Conservation (phyloP, 805 yeast species). For the Starmerella riodocensis region DNA sequence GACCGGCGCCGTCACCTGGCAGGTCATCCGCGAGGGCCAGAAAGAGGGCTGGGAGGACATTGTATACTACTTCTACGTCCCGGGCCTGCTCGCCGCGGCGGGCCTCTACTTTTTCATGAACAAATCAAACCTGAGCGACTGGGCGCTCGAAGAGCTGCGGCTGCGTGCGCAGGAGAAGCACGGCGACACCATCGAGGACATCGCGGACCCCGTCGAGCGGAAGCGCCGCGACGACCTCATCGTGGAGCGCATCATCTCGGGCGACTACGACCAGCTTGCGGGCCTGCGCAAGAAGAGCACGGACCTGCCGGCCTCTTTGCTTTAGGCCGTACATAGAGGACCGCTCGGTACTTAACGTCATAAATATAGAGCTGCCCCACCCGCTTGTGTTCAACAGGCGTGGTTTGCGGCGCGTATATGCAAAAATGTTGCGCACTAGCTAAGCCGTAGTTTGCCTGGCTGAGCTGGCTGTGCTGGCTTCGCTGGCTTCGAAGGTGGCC, state of each 20-base stretch:
- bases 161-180: slow-evolving; percentile 59
- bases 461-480: too few relatives aligned
- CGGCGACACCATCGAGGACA: slow-evolving; percentile 28
- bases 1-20: slow-evolving; percentile 71
- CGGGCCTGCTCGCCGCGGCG: slow-evolving; percentile 47
- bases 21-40: slow-evolving; percentile 56
- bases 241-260: slow-evolving; percentile 67
- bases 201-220: slow-evolving; percentile 39
- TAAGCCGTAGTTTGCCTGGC: too few relatives aligned
- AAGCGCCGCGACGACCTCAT: slow-evolving; percentile 62
- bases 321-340: slow-evolving; percentile 19
- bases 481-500: too few relatives aligned
- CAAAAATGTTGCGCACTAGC: too few relatives aligned
- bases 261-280: slow-evolving; percentile 58
- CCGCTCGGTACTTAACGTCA: too few relatives aligned
- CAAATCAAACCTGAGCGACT: slow-evolving; percentile 43
- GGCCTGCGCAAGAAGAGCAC: slow-evolving; percentile 28
- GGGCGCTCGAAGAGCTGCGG: slow-evolving; percentile 76
- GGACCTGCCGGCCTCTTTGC: slow-evolving; percentile 27
- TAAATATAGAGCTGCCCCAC: too few relatives aligned
- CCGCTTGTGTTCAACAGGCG: too few relatives aligned
- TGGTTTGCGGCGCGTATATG: too few relatives aligned
- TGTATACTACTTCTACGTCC: slow-evolving; percentile 59
- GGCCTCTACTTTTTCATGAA: slow-evolving; percentile 39
- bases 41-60: slow-evolving; percentile 79